These are phyloP conservation scores for Lepidopterella palustris DNA, from an alignment of 495 filamentous ascomycete species.

Conservation along the genomic window DNA sequence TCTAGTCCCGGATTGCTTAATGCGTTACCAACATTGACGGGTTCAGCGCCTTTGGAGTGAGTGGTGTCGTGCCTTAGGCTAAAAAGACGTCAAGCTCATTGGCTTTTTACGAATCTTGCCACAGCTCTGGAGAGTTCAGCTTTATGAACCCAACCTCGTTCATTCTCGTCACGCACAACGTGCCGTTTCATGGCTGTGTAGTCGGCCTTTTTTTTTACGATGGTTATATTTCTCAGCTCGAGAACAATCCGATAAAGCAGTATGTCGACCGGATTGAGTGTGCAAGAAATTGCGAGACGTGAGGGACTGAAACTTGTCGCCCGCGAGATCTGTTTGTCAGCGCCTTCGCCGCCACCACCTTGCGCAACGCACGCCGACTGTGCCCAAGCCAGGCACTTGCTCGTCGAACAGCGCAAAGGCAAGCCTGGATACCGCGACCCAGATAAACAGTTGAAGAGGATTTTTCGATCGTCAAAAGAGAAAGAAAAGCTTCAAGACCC, in stretches of 20 bases:
- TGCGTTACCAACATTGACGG: no score
- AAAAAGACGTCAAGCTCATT: no score
- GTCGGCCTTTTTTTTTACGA: background rate
- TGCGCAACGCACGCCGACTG: conserved; percentile 17
- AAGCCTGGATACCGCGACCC: conserved; percentile 17
- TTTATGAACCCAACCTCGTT: no score
- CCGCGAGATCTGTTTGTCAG: conserved; percentile 21
- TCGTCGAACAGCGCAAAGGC: conserved; percentile 13
- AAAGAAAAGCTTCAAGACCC: conserved; percentile 21
- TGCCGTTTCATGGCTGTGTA: no score
- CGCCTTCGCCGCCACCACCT: conserved; percentile 13
- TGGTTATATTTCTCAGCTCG: no score
- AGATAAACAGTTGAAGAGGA: conserved; percentile 18
- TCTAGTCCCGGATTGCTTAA: no score
- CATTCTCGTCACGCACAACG: no score
- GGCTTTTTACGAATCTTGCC: no score
- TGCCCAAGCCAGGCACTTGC: conserved; percentile 5
- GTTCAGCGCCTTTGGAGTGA: no score
- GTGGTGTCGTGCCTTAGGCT: no score
- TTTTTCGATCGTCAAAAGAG: conserved; percentile 22
- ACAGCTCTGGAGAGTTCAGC: no score
- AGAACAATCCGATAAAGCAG: no score
- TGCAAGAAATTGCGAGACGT: conserved; percentile 14
- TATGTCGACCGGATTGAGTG: conserved; percentile 15
- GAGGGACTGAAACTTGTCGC: conserved; percentile 13